Conservation (phyloP, 306 rosid genomes). For the Ammopiptanthus mongolicus region DNA sequence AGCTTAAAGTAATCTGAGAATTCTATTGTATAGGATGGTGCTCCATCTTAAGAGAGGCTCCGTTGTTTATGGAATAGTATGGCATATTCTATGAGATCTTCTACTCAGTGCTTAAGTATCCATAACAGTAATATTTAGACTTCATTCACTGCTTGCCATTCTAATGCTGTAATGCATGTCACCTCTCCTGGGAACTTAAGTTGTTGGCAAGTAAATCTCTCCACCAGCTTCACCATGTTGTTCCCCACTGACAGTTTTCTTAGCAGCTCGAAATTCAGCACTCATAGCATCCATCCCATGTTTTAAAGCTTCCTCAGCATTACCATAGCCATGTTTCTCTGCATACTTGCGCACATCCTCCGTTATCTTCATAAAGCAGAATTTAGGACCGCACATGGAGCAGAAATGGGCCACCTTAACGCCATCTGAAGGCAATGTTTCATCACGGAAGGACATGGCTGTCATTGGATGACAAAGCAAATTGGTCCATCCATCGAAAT, state of each 20-base stretch:
- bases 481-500: slow-evolving; percentile 98
- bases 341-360: slow-evolving; percentile 98
- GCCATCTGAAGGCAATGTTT: slow-evolving; percentile 92
- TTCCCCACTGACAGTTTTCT: slow-evolving; percentile 90
- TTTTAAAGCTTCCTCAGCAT: slow-evolving; percentile 79
- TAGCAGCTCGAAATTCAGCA: slow-evolving; percentile 86
- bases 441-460: slow-evolving; percentile 98
- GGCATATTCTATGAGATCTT: neutral
- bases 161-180: neutral
- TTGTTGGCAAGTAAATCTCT: slow-evolving; percentile 92
- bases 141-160: neutral
- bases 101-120: neutral
- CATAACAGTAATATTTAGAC: neutral
- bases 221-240: slow-evolving; percentile 99
- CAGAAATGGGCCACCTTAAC: slow-evolving; percentile 90
- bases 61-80: neutral
- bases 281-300: slow-evolving; percentile 98
- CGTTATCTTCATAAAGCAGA: slow-evolving; percentile 98
- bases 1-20: neutral
- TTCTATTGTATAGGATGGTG: neutral
- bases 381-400: slow-evolving; percentile 80
- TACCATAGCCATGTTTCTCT: slow-evolving; percentile 92
- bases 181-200: slow-evolving; percentile 54
- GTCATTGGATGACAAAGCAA: slow-evolving; percentile 98
- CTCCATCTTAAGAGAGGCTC: neutral